Evolutionary conservation across 2,329 filamentous ascomycete genomes (phyloP).

Genomic region (Fusarium nurragi): DNA sequence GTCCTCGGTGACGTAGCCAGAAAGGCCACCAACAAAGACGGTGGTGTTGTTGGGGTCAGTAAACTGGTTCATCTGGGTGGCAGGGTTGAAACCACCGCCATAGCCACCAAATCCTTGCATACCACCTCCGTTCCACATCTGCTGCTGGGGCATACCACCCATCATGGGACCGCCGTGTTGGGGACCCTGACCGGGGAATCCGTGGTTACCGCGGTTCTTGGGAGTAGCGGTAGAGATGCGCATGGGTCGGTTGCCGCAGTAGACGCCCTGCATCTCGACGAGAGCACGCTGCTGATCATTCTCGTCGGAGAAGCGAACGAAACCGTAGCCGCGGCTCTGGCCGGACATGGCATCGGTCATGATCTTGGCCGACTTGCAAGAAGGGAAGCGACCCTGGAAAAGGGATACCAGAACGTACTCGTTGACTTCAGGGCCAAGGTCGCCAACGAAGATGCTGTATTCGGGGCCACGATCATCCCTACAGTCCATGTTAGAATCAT

Average conservation of each 20-base stretch:
- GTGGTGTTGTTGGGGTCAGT: slow-evolving; percentile 99
- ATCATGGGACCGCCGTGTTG: slow-evolving; percentile 59
- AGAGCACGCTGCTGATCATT: slow-evolving; percentile 95
- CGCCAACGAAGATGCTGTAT: slow-evolving; percentile 97
- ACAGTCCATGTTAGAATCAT: not conserved
- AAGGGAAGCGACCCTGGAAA: slow-evolving; percentile 95
- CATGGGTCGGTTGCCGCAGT: slow-evolving; percentile 98
- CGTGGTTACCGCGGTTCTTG: slow-evolving; percentile 75
- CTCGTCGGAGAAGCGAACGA: slow-evolving; percentile 96
- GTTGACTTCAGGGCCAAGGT: slow-evolving; percentile 97
- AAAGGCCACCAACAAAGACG: slow-evolving; percentile 96
- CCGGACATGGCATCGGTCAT: slow-evolving; percentile 99
- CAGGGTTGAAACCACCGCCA: slow-evolving; percentile 59
- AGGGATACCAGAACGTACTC: slow-evolving; percentile 97
- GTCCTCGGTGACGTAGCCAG: slow-evolving; percentile 98
- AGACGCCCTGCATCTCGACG: slow-evolving; percentile 98
- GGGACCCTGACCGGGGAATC: slow-evolving; percentile 53
- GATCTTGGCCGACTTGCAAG: slow-evolving; percentile 99
- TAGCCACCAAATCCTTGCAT: slow-evolving; percentile 51
- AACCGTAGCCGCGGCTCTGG: slow-evolving; percentile 97
- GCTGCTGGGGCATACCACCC: slow-evolving; percentile 57
- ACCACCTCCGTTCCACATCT: slow-evolving; percentile 51
- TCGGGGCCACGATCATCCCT: slow-evolving; percentile 96
- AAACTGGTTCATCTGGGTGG: slow-evolving; percentile 92
- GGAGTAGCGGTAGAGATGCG: slow-evolving; percentile 97